Base-by-base conservation (phyloP, 208 protist species). In the Phytomonas francai region DNA sequence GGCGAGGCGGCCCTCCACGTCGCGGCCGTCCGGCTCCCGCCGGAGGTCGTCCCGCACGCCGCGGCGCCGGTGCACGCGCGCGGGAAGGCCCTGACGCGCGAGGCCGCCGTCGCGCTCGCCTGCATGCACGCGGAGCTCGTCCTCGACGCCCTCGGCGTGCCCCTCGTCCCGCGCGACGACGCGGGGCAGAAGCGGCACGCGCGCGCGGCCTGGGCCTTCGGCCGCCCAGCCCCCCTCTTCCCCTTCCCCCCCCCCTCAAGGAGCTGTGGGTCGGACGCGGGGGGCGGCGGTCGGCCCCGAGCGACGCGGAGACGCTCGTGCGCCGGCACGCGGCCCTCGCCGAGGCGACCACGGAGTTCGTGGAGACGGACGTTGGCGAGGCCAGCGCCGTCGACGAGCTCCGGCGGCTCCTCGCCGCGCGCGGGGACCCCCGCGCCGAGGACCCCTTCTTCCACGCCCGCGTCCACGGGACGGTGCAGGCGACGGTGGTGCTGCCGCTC, bases 61-160 rank as follows among this genome's bases (percentile, higher is more conserved):
- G 59, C 28, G 32, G 32, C 28, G 32, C 16, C 30, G 22, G 59
- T 63, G 58, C 60, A 11, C 67, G 91, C 88, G 27, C 60, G 79
- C 36, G 91, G 91, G 45, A 96, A 92, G 57, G 91, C 88, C 6
- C 70, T 68, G 25, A 73, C 65, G 22, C 71, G 75, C 27, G 73
- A 86, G 31, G 68, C 68, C 4, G 81, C 91, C 19, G 76, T 92
- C 29, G 67, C 73, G 68, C 79, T 96, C 0, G 88, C 88, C 25
- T 85, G 81, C 73, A 96, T 96, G 91, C 91, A 96, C 67, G 88
- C 88, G 0, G 91, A 96, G 63, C 79, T 96, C n/a, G 62, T 92
- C 3, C 67, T 96, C 3, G 91, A 96, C 74, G 74, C 78, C 22
- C 67, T 89, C 39, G 59, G 59, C 57, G 79, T 92, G 14, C 31